Evolutionary conservation across 2,329 filamentous ascomycete genomes (phyloP), one percentile per base, ranked within the genome.

Genomic region (Sporothrix mexicana): DNA sequence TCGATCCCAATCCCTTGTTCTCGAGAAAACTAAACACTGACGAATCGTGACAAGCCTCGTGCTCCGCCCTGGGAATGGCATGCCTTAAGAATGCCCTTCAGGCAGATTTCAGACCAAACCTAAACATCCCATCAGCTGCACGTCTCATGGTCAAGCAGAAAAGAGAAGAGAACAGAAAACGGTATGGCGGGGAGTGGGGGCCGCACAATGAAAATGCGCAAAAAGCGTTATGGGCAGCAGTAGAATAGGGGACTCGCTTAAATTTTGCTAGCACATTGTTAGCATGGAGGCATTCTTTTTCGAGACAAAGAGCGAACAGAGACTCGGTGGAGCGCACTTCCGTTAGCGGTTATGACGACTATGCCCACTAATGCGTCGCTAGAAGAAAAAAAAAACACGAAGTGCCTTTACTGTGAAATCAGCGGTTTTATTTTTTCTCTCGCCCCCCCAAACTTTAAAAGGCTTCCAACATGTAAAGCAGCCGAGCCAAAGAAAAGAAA

Each of bases 211-310:
- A 62, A 36, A 62, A 23, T 15, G 17, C 13, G 36, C 6, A 20
- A 61, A 61, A 15, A 17, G 36, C 36, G 59, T 36, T 23, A 62
- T 20, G 30, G 41, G 41, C 15, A 12, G 1, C 13, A 47, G 45
- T 45, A 25, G 61, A 66, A 66, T 47, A 66, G 61, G 61, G 61
- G 61, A 64, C 41, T 64, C n/a, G 41, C 61, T 64, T 7, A 7
- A 36, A 36, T 36, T 36, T 36, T 36, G 30, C 3, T 36, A 36
- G 30, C 30, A 36, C 7, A 1, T 36, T 36, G 30, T 5, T 2
- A 36, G 30, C 30, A 36, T 36, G 2, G 30, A 36, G 25, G 61
- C 61, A 45, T 43, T 47, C 15, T 36, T 41, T 25, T 20, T n/a
- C n/a, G 23, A 47, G 41, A 66, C 41, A 66, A 64, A 45, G 59